Evolutionary conservation across 495 filamentous ascomycete species (phyloP), one percentile per base, ranked within the genome.

Genomic region (Astrocystis sublimbata): DNA sequence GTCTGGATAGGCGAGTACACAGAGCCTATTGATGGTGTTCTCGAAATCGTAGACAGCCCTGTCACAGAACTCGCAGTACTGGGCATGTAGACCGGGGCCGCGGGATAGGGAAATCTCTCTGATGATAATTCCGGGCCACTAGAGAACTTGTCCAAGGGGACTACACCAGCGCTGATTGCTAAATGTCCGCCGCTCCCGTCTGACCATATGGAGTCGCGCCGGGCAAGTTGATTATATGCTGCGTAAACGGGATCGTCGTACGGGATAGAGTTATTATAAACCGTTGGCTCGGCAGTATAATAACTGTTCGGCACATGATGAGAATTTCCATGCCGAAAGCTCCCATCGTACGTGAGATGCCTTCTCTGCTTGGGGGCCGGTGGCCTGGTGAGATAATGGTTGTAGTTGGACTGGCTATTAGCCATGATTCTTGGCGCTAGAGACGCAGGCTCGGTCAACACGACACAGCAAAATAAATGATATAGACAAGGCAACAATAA

Each of bases 1-100:
- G 68, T 68, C 51, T 63, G 51, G 5, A 63, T 35, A 10, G 66
- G 54, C 10, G 66, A 71, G 46, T 40, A 66, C 17, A 60, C 64
- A 4, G 66, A 69, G 47, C 35, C 61, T 17, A 54, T 13, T 6
- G 43, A 57, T 13, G 61, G 42, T 10, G 53, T 50, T 35, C 52
- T 46, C 28, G 61, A 63, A 21, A 52, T 35, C 13, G 61, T 63
- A 2, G 68, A 71, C 13, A 57, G 59, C 21, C 8, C 28, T 46
- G 63, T 10, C 63, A 68, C 41, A 30, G 59, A 19, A 52, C 60
- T 64, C 26, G 57, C 30, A 0, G 19, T 61, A 13, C 65, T 61
- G 12, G 36, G 33, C 59, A 56, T 40, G n/a, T 38, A 51, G 7
- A 6, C 43, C 17, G 45, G 31, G 1, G 55, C 45, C 15, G 23